Base-by-base conservation (phyloP, 169 alveolate genomes). In the Plasmodium gaboni region DNA sequence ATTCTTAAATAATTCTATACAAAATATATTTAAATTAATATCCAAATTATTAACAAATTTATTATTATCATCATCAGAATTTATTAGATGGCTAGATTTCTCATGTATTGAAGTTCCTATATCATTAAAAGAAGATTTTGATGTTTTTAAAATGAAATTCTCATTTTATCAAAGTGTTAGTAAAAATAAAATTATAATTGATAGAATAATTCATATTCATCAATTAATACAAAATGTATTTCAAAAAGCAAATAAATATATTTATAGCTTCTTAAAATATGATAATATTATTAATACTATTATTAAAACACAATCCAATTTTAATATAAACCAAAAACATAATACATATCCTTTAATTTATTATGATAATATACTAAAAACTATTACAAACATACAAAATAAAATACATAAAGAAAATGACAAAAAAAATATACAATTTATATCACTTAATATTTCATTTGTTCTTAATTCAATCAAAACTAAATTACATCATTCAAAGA, bases 71-170 rank as follows among this genome's bases (percentile, higher is more conserved):
- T 83, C 91, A 53, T 68, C 91, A 5, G 91, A 83, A 60, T 83
- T 83, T 67, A 68, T 83, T 15, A 53, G 91, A 68, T 83, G 91
- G 91, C 44, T 83, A 32, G 91, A 83, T 72, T 83, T 53, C 24
- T 83, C 91, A 15, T 83, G 91, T 51, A 83, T 83, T 68, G 91
- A 83, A 83, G 91, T 83, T 9, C 91, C 91, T 12, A 83, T 83
- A 55, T 67, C 80, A 19, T 51, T 68, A 5, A 83, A 83, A 50
- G 91, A 83, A 68, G 83, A 83, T 50, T 68, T 83, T 50, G 91
- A 83, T 1, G 53, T 83, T 48, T 71, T 83, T 61, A 83, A 83
- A 83, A 55, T 69, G 65, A 83, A 83, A 68, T 83, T 83, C 50
- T 83, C 91, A 15, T 83, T 83, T 61, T 83, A 83, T 72, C 80